These are phyloP conservation scores for Reticulomyxa filosa DNA, from an alignment of 78 protist genomes.

Conservation along the genomic window DNA sequence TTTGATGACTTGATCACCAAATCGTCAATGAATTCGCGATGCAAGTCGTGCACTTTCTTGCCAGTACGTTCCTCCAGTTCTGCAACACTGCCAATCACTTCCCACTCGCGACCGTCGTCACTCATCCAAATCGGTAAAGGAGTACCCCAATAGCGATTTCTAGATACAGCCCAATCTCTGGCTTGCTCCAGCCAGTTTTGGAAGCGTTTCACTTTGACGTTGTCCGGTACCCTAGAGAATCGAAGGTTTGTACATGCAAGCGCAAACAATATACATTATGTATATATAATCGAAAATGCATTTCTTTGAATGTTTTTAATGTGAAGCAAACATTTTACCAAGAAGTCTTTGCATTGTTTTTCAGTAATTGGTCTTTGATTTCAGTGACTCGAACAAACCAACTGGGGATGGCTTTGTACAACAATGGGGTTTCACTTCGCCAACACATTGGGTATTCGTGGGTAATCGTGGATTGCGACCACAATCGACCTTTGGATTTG, in stretches of 20 bases:
- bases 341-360: too few relatives aligned
- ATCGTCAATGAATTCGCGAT: constrained; percentile 64
- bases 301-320: too few relatives aligned
- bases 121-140: constrained; percentile 96
- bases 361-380: constrained; percentile 49
- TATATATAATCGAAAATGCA: too few relatives aligned
- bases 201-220: constrained; percentile 85
- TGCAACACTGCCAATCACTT: constrained; percentile 55
- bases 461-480: constrained; percentile 16
- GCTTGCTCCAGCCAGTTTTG: constrained; percentile 85
- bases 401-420: constrained; percentile 26
- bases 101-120: constrained; percentile 75
- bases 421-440: constrained; percentile 47
- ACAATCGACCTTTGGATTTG: constrained; percentile 29
- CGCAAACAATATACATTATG: too few relatives aligned
- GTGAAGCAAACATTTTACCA: too few relatives aligned
- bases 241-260: too few relatives aligned
- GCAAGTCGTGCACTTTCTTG: constrained; percentile 37
- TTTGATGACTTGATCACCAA: constrained; percentile 63
- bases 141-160: constrained; percentile 97
- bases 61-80: constrained; percentile 70
- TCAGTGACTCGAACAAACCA: constrained; percentile 57
- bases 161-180: constrained; percentile 63
- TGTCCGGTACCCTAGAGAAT: too few relatives aligned
- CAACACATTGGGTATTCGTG: constrained; percentile 98